Percentiles rank a stretch among this genome's conserved stretches.
Conservation (phyloP, 208 protist species). For the Trypanosoma vivax region DNA sequence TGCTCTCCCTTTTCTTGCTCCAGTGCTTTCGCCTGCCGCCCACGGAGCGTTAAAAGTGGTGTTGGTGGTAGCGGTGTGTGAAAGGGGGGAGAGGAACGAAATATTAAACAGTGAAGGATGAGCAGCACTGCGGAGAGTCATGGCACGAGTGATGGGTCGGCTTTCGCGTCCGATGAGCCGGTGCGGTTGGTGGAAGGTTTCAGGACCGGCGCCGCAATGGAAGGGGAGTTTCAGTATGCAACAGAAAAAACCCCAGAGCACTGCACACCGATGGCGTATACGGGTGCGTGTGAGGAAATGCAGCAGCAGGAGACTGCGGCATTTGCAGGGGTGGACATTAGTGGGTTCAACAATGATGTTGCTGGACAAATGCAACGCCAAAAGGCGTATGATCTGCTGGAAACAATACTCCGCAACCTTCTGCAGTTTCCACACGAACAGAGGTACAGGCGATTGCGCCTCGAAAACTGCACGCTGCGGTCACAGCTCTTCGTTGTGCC, state of each 20-base stretch:
- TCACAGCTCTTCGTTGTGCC: constrained; percentile 45
- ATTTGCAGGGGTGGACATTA: constrained; percentile 1
- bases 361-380: constrained; percentile 15
- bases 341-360: constrained; percentile 7
- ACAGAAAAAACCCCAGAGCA: constrained; percentile 36
- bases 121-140: too few relatives aligned
- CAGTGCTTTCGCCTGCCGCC: not conserved
- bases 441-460: constrained; percentile 48
- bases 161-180: constrained; percentile 47
- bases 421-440: constrained; percentile 24
- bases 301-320: not conserved
- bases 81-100: not conserved
- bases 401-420: constrained; percentile 46
- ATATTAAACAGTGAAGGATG: not conserved
- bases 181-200: constrained; percentile 49
- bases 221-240: constrained; percentile 52
- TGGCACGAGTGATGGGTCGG: too few relatives aligned
- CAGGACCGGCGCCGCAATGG: constrained; percentile 36
- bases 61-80: not conserved
- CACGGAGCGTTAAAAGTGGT: not conserved
- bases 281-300: not conserved
- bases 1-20: not conserved
- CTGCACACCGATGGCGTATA: constrained; percentile 1
- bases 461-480: constrained; percentile 27
- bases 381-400: constrained; percentile 31